These are phyloP conservation scores for Funneliformis geosporum DNA, from an alignment of 192 early-diverging fungal genomes.

Conservation along the genomic window DNA sequence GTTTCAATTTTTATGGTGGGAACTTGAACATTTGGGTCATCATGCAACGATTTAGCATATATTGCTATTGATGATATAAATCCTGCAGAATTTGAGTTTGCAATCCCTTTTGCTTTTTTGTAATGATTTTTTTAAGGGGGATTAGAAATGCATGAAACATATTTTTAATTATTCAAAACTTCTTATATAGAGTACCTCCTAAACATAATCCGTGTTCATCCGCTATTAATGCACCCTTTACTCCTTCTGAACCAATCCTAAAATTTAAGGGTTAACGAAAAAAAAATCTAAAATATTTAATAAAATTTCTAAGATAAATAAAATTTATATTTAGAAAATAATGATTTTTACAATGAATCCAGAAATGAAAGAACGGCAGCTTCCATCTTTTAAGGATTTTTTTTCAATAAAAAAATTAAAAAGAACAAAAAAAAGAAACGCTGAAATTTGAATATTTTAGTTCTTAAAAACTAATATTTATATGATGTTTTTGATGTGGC, in stretches of 20 bases:
- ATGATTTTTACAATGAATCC: slow-evolving; percentile 1
- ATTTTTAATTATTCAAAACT: not conserved
- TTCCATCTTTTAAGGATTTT: not conserved
- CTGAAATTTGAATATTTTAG: no score
- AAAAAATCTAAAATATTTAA: no score
- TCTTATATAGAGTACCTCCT: slow-evolving; percentile 36
- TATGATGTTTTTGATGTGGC: no score
- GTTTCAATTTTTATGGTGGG: slow-evolving; percentile 18
- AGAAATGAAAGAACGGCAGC: not conserved
- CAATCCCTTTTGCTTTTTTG: slow-evolving; percentile 41
- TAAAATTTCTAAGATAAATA: no score
- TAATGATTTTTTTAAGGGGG: not conserved
- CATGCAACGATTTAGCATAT: slow-evolving; percentile 38
- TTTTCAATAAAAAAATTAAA: no score
- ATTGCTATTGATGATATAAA: slow-evolving; percentile 46
- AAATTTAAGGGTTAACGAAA: not conserved
- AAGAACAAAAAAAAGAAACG: no score
- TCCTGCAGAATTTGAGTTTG: slow-evolving; percentile 45
- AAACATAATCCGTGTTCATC: slow-evolving; percentile 47
- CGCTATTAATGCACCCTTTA: slow-evolving; percentile 44
- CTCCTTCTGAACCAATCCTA: slow-evolving; percentile 38
- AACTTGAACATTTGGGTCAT: slow-evolving; percentile 1
- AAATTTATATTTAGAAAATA: no score
- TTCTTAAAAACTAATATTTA: no score
- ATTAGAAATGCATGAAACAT: not conserved